Evolutionary conservation across 2,329 filamentous ascomycete genomes (phyloP).

Genomic region (Alternaria triticina): DNA sequence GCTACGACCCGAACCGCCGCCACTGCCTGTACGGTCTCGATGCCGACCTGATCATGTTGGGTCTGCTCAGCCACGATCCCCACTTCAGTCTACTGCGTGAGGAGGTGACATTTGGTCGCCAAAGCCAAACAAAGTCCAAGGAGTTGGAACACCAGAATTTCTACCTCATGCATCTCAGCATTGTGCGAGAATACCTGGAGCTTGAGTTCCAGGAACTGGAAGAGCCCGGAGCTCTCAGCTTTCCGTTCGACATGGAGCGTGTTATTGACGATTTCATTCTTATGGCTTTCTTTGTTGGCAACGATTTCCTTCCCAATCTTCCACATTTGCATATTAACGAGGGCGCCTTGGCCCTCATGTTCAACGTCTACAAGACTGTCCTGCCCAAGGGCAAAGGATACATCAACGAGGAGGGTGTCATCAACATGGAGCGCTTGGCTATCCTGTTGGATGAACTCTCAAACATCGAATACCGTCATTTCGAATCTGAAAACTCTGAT

Average conservation of each 20-base stretch:
- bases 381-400: conserved; percentile 89
- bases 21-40: conserved; percentile 98
- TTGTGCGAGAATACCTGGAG: conserved; percentile 95
- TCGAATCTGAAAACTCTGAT: conserved; percentile 87
- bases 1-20: conserved; percentile 90
- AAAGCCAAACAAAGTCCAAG: conserved; percentile 86
- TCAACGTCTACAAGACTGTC: conserved; percentile 91
- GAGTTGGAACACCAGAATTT: conserved; percentile 99
- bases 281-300: conserved; percentile 99
- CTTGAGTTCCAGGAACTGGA: conserved; percentile 95
- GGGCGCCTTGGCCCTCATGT: conserved; percentile 95
- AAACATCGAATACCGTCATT: conserved; percentile 89
- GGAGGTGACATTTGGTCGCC: conserved; percentile 94
- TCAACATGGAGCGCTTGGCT: conserved; percentile 82
- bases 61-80: conserved; percentile 93
- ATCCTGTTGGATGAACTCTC: conserved; percentile 82
- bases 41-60: conserved; percentile 98
- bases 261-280: conserved; percentile 99
- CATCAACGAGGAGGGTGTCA: conserved; percentile 92
- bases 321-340: conserved; percentile 98
- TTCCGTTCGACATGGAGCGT: conserved; percentile 90
- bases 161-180: conserved; percentile 94
- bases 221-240: conserved; percentile 71
- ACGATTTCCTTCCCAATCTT: conserved; percentile 97
- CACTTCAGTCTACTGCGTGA: conserved; percentile 97